Percentiles rank a stretch among this genome's conserved stretches.
These are phyloP conservation scores for Euphorbia celastroides DNA, from an alignment of 441 rosid genomes.

Conservation along the genomic window DNA sequence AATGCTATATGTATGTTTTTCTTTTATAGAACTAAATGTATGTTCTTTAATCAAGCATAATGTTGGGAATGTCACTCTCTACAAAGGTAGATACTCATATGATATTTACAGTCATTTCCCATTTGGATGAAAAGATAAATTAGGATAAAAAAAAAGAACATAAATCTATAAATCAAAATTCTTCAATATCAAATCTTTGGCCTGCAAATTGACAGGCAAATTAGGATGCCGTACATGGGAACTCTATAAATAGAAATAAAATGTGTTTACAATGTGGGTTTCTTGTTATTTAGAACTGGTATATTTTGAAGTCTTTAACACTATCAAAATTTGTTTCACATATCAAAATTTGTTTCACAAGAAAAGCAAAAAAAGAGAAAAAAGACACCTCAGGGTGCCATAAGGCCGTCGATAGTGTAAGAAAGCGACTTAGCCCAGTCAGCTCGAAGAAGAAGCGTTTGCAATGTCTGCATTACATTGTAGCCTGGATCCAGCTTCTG, in stretches of 20 bases:
- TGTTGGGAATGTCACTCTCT: neutral
- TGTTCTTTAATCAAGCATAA: no score
- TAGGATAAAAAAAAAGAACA: neutral
- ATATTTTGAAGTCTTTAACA: slow-evolving; percentile 24
- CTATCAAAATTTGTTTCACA: slow-evolving; percentile 40
- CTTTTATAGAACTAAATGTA: no score
- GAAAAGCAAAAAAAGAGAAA: slow-evolving; percentile 11
- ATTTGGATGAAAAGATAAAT: neutral
- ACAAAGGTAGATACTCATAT: neutral
- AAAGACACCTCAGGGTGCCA: slow-evolving; percentile 80
- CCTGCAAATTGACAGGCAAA: slow-evolving; percentile 13
- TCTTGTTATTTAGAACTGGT: slow-evolving; percentile 29
- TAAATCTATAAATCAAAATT: neutral
- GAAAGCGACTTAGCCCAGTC: slow-evolving; percentile 99
- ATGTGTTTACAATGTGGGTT: slow-evolving; percentile 11
- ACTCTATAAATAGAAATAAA: slow-evolving; percentile 10
- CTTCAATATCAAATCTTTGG: slow-evolving; percentile 4
- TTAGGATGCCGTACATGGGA: slow-evolving; percentile 1
- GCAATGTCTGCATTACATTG: slow-evolving; percentile 90
- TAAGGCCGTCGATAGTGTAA: slow-evolving; percentile 90
- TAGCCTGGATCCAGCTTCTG: slow-evolving; percentile 93
- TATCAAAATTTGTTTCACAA: slow-evolving; percentile 37
- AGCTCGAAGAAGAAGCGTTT: slow-evolving; percentile 74
- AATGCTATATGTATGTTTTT: no score
- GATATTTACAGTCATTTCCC: neutral